Evolutionary conservation across 139 green algal species (phyloP).

Genomic region (Picochlorum sp.): DNA sequence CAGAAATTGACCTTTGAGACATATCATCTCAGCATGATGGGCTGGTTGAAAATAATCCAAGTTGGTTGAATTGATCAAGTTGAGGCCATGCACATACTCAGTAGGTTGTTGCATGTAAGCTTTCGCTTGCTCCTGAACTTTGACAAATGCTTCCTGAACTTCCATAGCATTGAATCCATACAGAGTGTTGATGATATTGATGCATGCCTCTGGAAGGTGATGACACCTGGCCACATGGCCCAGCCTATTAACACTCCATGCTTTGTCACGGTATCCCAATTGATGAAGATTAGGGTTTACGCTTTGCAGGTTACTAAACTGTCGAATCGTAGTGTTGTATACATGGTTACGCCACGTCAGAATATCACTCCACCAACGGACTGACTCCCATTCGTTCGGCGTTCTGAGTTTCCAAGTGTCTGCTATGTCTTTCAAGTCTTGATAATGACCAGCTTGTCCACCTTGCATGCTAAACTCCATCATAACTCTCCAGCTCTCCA

Average conservation of each 20-base stretch:
- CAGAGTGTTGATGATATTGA: constrained; percentile 76
- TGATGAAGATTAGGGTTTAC: constrained; percentile 57
- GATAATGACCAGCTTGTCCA: constrained; percentile 32
- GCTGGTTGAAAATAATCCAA: constrained; percentile 87
- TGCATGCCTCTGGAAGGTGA: constrained; percentile 30
- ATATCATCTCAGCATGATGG: constrained; percentile 87
- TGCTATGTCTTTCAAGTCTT: constrained; percentile 73
- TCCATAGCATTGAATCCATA: constrained; percentile 97
- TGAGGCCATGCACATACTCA: constrained; percentile 64
- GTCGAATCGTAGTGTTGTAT: constrained; percentile 89
- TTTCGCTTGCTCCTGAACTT: constrained; percentile 55
- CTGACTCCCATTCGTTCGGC: constrained; percentile 89
- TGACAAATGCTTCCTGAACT: constrained; percentile 96
- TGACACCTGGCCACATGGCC: constrained; percentile 71
- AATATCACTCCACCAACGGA: constrained; percentile 83
- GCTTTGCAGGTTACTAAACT: constrained; percentile 51
- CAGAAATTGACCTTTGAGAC: constrained; percentile 66
- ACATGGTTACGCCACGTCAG: constrained; percentile 94
- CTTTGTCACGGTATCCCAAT: constrained; percentile 75
- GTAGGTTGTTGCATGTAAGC: constrained; percentile 38
- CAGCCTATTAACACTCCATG: constrained; percentile 90
- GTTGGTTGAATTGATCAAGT: constrained; percentile 86
- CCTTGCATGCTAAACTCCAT: constrained; percentile 38
- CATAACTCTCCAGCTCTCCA: constrained; percentile 68
- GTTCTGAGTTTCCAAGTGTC: constrained; percentile 84